Percentiles rank a stretch among this genome's conserved stretches.
Evolutionary conservation across 1,284 basidiomycete species (phyloP).

Genomic region (Tylopilus sp.): DNA sequence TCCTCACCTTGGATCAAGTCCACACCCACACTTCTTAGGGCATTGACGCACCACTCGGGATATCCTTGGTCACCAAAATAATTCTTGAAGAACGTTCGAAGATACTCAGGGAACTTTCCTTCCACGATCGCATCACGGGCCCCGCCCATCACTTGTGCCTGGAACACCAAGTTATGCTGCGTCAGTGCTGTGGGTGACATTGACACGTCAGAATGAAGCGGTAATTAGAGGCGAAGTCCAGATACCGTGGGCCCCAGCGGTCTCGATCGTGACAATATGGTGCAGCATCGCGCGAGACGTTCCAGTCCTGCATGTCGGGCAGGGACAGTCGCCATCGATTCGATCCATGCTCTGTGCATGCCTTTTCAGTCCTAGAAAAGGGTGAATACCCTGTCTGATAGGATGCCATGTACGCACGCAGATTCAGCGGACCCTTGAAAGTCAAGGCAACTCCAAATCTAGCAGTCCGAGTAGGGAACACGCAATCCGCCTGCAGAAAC

Average conservation of each 20-base stretch:
- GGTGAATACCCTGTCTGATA: conserved; percentile 5
- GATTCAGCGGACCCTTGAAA: conserved; percentile 71
- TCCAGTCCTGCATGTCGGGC: conserved; percentile 68
- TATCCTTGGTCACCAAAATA: conserved; percentile 71
- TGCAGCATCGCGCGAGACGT: conserved; percentile 69
- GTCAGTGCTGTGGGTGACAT: conserved; percentile 56
- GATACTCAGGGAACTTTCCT: conserved; percentile 72
- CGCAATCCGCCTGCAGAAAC: conserved; percentile 72
- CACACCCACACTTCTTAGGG: conserved; percentile 69
- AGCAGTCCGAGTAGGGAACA: conserved; percentile 84
- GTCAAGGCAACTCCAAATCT: conserved; percentile 85
- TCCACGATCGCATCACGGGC: conserved; percentile 74
- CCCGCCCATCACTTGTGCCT: conserved; percentile 77
- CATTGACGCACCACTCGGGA: conserved; percentile 81
- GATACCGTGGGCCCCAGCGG: conserved; percentile 73
- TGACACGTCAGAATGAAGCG: conserved; percentile 20
- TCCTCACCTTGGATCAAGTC: conserved; percentile 59
- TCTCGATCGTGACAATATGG: conserved; percentile 71
- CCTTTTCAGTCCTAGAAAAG: conserved; percentile 54
- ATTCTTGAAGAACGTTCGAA: conserved; percentile 64
- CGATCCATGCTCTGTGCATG: conserved; percentile 64
- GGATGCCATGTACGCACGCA: conserved; percentile 47
- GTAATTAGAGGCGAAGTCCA: conserved; percentile 22
- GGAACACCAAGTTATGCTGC: conserved; percentile 76
- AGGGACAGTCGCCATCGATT: conserved; percentile 74